Percentiles rank a stretch among this genome's conserved stretches.
These are phyloP conservation scores for Seiridium cupressi DNA, from an alignment of 2,329 filamentous ascomycete species.

Conservation along the genomic window DNA sequence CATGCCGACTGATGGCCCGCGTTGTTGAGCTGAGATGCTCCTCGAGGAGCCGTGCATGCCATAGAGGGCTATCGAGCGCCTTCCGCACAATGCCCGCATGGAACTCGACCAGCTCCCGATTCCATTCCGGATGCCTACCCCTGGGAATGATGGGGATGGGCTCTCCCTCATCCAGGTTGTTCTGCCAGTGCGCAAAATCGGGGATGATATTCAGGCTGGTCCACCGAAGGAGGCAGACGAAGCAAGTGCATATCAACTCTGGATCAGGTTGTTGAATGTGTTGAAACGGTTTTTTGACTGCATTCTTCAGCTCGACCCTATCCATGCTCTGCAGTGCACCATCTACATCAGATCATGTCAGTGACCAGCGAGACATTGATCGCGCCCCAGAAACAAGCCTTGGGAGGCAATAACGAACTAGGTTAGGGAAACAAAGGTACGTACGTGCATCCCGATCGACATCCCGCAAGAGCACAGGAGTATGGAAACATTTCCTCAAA, in stretches of 20 bases:
- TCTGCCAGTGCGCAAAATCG: slow-evolving; percentile 57
- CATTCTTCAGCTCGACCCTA: neutral
- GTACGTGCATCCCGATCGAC: slow-evolving; percentile 19
- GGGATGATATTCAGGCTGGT: slow-evolving; percentile 51
- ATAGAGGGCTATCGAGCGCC: slow-evolving; percentile 45
- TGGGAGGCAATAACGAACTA: too few species aligned
- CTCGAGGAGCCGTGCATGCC: slow-evolving; percentile 48
- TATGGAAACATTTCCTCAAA: slow-evolving; percentile 48
- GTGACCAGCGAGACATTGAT: too few species aligned
- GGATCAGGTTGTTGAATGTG: slow-evolving; percentile 48
- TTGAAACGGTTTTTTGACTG: slow-evolving; percentile 50
- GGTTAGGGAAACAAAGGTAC: too few species aligned
- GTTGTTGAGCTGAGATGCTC: slow-evolving; percentile 45
- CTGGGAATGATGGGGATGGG: slow-evolving; percentile 51
- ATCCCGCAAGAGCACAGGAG: slow-evolving; percentile 42
- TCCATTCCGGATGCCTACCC: slow-evolving; percentile 48
- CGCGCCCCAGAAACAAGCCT: too few species aligned
- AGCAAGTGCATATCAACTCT: slow-evolving; percentile 51
- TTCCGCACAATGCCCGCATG: slow-evolving; percentile 43
- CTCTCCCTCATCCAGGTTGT: slow-evolving; percentile 44
- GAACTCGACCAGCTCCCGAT: slow-evolving; percentile 37
- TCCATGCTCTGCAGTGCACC: slow-evolving; percentile 12
- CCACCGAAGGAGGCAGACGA: slow-evolving; percentile 56
- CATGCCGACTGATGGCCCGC: slow-evolving; percentile 43
- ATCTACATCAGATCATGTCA: neutral